Evolutionary conservation across 306 rosid genomes (phyloP).

Genomic region (Acacia acuminata): DNA sequence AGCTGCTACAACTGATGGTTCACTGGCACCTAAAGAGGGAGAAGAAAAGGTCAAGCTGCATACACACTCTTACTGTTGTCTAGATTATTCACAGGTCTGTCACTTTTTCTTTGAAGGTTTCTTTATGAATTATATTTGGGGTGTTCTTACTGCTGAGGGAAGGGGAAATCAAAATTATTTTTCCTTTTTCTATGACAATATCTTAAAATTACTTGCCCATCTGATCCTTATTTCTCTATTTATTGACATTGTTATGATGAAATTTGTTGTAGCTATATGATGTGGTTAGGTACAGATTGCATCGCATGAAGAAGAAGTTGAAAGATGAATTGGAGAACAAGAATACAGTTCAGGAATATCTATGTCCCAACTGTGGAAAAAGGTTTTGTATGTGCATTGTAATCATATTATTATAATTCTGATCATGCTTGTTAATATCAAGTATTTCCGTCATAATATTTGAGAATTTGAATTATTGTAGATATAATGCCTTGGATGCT

Average conservation of each 20-base stretch:
- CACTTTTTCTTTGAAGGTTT: conserved; percentile 22
- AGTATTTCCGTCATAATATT: neutral
- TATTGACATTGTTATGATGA: conserved; percentile 31
- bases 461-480: conserved; percentile 27
- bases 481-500: conserved; percentile 67
- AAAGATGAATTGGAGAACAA: conserved; percentile 98
- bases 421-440: neutral
- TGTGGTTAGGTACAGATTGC: conserved; percentile 91
- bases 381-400: conserved; percentile 53
- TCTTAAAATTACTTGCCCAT: neutral
- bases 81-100: conserved; percentile 82
- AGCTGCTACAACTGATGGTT: conserved; percentile 85
- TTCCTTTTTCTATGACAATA: neutral
- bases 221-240: conserved; percentile 25
- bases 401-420: conserved; percentile 1
- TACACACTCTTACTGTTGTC: conserved; percentile 84
- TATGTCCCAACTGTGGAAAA: conserved; percentile 84
- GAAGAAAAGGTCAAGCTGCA: conserved; percentile 96
- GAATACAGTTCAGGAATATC: conserved; percentile 88
- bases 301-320: conserved; percentile 93
- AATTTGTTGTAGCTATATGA: conserved; percentile 73
- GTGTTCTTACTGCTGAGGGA: conserved; percentile 3
- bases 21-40: conserved; percentile 65
- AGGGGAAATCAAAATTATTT: conserved; percentile 29
- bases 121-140: conserved; percentile 26